These are phyloP conservation scores for Stentor roeselii DNA, from an alignment of 73 alveolate species.

Conservation along the genomic window DNA sequence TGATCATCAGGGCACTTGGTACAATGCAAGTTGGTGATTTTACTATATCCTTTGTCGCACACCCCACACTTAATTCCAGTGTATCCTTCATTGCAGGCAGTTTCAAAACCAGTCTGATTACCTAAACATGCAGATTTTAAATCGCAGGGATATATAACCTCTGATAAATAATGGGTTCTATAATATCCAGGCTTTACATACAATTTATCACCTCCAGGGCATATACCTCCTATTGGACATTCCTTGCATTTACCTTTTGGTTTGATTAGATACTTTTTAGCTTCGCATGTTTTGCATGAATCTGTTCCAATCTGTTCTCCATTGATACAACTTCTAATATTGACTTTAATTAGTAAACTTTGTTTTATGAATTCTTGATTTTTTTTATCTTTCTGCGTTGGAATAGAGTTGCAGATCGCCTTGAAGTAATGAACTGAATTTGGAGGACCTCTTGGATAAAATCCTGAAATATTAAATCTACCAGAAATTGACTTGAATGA, in stretches of 20 bases:
- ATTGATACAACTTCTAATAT: neutral
- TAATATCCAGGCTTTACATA: constrained; percentile 36
- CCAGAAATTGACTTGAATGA: neutral
- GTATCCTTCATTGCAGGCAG: constrained; percentile 39
- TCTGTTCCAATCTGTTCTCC: constrained; percentile 3
- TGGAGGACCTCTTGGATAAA: neutral
- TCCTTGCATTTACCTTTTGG: constrained; percentile 27
- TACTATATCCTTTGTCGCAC: constrained; percentile 27
- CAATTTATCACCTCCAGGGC: constrained; percentile 41
- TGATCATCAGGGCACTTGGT: constrained; percentile 32
- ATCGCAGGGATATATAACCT: constrained; percentile 38
- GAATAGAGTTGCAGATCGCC: neutral
- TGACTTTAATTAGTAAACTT: neutral
- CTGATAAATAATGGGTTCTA: constrained; percentile 29
- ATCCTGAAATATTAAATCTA: neutral
- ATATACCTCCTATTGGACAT: constrained; percentile 35
- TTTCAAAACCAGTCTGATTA: constrained; percentile 30
- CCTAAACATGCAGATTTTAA: constrained; percentile 29
- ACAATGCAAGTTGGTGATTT: constrained; percentile 14
- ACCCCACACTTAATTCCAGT: constrained; percentile 34
- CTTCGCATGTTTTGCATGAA: neutral
- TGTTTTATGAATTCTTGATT: neutral
- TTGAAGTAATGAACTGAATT: neutral
- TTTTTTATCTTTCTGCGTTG: neutral
- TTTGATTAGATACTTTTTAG: neutral